Base-by-base conservation (phyloP, 208 protist species). In the Trypanosoma lewisi region DNA sequence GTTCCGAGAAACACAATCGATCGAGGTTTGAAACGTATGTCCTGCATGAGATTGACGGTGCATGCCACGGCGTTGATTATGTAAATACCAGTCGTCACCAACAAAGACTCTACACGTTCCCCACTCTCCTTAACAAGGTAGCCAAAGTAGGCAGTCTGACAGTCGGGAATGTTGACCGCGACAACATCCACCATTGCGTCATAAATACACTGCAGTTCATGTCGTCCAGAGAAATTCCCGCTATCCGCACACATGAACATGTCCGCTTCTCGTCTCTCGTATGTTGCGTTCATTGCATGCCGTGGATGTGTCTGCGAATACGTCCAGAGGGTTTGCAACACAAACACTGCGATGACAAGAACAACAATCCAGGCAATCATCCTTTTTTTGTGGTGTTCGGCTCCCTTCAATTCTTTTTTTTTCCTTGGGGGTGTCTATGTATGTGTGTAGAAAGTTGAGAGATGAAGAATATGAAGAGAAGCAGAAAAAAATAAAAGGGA, bases 161-260 rank as follows among this genome's bases (percentile, higher is more conserved):
- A 87, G 54, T 64, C 63, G 33, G 34, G 11, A 33, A 70, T 62
- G 4, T 61, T 50, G 27, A 87, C 42, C 0, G 17, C 34, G 11
- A 52, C 66, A 39, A 59, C 68, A 67, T 82, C 77, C 34, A 73
- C 67, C 77, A 87, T 81, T 0, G 71, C 73, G 6, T 70, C 63
- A 2, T 47, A 48, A 53, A 89, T 78, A 48, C 74, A 85, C 52
- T 66, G 65, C 2, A 89, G 52, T 59, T 85, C 82, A 65, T 78
- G 73, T 36, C 67, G 70, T 31, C 82, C 82, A 19, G 73, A 83
- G 65, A 74, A 81, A 44, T 69, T 83, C 39, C 76, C 82, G 44
- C 80, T 78, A 63, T 89, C 82, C 0, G 76, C 78, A 19, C 69
- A 72, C n/a, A 89, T 39, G 44, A 89, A 70, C n/a, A 87, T n/a